Conservation (phyloP, 2,329 filamentous ascomycete genomes). For the Talaromyces sp. region DNA sequence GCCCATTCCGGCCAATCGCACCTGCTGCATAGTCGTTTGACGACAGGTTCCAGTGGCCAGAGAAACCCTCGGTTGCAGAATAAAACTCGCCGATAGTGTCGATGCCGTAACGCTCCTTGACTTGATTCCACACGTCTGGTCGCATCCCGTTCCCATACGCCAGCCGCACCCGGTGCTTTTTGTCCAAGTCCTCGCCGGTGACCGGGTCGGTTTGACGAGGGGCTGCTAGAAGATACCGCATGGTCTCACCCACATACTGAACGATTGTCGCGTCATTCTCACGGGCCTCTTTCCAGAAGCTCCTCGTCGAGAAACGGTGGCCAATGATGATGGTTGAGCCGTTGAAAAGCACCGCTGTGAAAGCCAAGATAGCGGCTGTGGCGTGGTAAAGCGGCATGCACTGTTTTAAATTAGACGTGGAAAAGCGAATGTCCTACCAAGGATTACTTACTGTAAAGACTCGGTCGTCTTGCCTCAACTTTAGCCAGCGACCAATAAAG, state of each 20-base stretch:
- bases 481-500: slow-evolving; percentile 52
- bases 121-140: slow-evolving; percentile 77
- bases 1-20: slow-evolving; percentile 69
- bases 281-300: slow-evolving; percentile 73
- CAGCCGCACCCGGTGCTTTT: slow-evolving; percentile 63
- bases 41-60: slow-evolving; percentile 66
- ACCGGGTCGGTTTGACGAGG: slow-evolving; percentile 55
- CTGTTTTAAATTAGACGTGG: slow-evolving; percentile 32
- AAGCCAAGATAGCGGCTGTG: slow-evolving; percentile 66
- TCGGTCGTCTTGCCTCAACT: slow-evolving; percentile 57
- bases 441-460: slow-evolving; percentile 61
- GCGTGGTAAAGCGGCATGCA: slow-evolving; percentile 88
- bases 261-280: slow-evolving; percentile 65
- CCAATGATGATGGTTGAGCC: slow-evolving; percentile 67
- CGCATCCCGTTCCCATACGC: slow-evolving; percentile 82
- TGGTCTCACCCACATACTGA: slow-evolving; percentile 84
- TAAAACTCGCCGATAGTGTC: slow-evolving; percentile 74
- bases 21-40: slow-evolving; percentile 69
- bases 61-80: slow-evolving; percentile 66
- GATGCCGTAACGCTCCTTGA: slow-evolving; percentile 75
- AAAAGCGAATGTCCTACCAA: neutral
- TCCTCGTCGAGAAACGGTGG: slow-evolving; percentile 69
- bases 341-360: slow-evolving; percentile 53
- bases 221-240: slow-evolving; percentile 70
- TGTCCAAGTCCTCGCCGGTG: slow-evolving; percentile 65